Evolutionary conservation across 116 monocot genomes (phyloP).

Genomic region (Dioscorea cayenensis): DNA sequence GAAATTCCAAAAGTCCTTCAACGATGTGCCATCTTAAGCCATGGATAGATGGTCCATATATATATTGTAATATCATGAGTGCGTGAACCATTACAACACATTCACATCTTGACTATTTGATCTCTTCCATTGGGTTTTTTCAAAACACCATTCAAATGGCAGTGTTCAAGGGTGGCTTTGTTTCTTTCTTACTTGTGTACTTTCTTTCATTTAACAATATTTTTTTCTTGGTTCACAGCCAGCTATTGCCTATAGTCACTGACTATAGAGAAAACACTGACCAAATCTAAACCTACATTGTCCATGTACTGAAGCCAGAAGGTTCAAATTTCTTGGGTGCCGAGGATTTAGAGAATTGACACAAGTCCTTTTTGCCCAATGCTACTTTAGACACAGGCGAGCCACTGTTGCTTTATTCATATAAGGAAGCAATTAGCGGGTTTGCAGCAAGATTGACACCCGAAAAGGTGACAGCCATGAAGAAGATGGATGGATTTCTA

Average conservation of each 20-base stretch:
- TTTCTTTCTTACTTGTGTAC: neutral
- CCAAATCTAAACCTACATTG: neutral
- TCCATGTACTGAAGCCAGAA: neutral
- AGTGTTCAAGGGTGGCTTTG: neutral
- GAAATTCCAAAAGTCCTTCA: neutral
- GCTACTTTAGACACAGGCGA: neutral
- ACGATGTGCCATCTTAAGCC: neutral
- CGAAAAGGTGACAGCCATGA: neutral
- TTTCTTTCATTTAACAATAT: neutral
- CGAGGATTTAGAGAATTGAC: neutral
- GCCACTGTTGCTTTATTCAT: neutral
- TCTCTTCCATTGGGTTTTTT: neutral
- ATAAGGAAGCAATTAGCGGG: neutral
- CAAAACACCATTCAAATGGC: too few relatives aligned
- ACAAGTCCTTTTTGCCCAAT: neutral
- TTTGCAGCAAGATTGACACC: neutral
- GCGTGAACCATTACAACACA: neutral
- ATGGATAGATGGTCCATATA: neutral
- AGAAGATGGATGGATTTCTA: neutral
- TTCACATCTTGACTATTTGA: neutral
- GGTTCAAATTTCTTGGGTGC: neutral
- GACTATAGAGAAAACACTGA: neutral
- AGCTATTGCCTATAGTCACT: neutral
- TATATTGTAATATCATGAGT: neutral
- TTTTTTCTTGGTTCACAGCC: neutral